Conservation (phyloP, 305 asterid genomes). For the Withania somnifera region DNA sequence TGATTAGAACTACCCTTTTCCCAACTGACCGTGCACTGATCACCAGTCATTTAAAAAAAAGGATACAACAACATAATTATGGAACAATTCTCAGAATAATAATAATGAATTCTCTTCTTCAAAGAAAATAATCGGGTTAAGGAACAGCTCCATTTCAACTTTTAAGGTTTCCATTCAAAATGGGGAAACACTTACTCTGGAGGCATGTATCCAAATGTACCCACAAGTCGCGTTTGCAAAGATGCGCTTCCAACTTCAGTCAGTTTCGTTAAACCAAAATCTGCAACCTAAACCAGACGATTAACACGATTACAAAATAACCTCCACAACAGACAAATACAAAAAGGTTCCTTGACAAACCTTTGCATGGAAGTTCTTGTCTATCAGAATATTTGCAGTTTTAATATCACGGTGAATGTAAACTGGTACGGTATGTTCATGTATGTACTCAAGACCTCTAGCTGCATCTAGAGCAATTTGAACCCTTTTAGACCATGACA, state of each 20-base stretch:
- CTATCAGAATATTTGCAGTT: constrained; percentile 87
- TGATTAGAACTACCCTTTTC: neutral
- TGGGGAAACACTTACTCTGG: constrained; percentile 63
- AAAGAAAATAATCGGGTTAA: neutral
- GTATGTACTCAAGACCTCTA: constrained; percentile 93
- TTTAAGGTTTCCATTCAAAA: neutral
- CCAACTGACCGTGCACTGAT: neutral
- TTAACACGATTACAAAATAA: neutral
- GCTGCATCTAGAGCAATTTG: constrained; percentile 96
- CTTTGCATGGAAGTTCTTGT: constrained; percentile 79
- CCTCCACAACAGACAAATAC: neutral
- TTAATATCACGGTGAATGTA: constrained; percentile 94
- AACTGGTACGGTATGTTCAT: constrained; percentile 89
- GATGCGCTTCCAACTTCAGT: constrained; percentile 82
- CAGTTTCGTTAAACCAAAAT: constrained; percentile 82
- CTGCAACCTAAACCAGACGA: constrained; percentile 63
- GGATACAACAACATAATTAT: neutral
- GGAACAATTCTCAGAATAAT: neutral
- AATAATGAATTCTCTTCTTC: neutral
- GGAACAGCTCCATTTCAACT: neutral
- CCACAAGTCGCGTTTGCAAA: constrained; percentile 76
- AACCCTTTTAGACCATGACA: constrained; percentile 77
- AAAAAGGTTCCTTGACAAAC: constrained; percentile 24
- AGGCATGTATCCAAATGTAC: constrained; percentile 98
- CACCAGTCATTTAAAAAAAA: neutral